Base-by-base conservation (phyloP, 2,329 filamentous ascomycete genomes). In the Alternaria consortialis region DNA sequence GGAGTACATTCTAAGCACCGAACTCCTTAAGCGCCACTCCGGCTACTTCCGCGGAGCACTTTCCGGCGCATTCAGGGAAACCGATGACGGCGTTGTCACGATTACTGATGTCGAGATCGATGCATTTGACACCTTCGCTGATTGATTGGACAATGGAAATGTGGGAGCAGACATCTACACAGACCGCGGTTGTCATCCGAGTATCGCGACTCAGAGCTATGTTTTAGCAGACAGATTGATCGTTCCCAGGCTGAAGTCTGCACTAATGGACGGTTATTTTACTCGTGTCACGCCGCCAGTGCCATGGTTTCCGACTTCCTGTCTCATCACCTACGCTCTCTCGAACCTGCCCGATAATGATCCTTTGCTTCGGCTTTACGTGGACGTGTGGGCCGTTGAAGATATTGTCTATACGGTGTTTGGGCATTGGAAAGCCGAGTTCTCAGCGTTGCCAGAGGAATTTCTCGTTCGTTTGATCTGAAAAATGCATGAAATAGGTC, bases 21-120 rank as follows among this genome's bases (percentile, higher is more conserved):
- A 9, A 7, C 46, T 53, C 17, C 36, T 62, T 12, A 32, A 17
- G 3, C 39, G 53, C 23, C 32, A 56, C 17, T 59, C 40, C 6
- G 56, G 36, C 5, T 59, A 29, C 23, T 62, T 62, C 7, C 23
- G 43, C 11, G 50, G 50, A 37, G 59, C 54, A 31, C 44, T 58
- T 1, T 46, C 48, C 7, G 54, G 54, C 31, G 15, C 29, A 9
- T 58, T 52, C 11, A 42, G 11, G n/a, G 51, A 34, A 25, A 15
- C 51, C 2, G 40, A 23, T 5, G 37, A 34, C 1, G 37, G 51
- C 5, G 2, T 53, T 5, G 5, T 53, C 4, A 6, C 12, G 9
- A n/a, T 53, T 12, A 9, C 15, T 4, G 37, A 40, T 6, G 4
- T 32, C 5, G 29, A 47, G 7, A 47, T 11, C n/a, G 29, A 47